These are phyloP conservation scores for Jacaranda copaia DNA, from an alignment of 257 asterid genomes.

Conservation along the genomic window DNA sequence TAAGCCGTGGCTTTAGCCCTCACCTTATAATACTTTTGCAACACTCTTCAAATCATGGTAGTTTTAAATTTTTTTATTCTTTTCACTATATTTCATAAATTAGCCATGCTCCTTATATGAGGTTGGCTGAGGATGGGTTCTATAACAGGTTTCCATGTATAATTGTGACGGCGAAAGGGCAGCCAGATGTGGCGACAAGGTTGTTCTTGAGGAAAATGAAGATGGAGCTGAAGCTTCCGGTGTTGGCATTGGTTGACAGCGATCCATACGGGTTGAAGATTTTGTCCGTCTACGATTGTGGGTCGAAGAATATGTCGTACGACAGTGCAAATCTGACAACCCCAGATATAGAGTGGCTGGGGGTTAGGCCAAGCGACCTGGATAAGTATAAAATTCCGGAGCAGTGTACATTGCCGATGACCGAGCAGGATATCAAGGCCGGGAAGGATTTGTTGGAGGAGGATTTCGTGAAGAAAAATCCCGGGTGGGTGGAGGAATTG, in stretches of 20 bases:
- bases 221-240: slow-evolving; percentile 84
- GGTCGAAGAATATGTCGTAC: slow-evolving; percentile 93
- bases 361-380: slow-evolving; percentile 83
- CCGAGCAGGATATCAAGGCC: slow-evolving; percentile 85
- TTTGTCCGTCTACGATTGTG: slow-evolving; percentile 81
- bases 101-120: slow-evolving; percentile 86
- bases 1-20: too few relatives aligned
- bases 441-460: slow-evolving; percentile 91
- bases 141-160: slow-evolving; percentile 86
- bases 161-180: slow-evolving; percentile 87
- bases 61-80: too few relatives aligned
- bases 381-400: slow-evolving; percentile 88
- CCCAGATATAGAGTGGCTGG: slow-evolving; percentile 93
- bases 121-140: slow-evolving; percentile 83
- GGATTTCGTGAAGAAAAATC: slow-evolving; percentile 96
- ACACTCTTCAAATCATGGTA: too few relatives aligned
- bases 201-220: slow-evolving; percentile 84
- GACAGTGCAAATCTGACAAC: slow-evolving; percentile 86
- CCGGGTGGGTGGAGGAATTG: slow-evolving; percentile 94
- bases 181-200: slow-evolving; percentile 85
- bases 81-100: too few relatives aligned
- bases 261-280: slow-evolving; percentile 90
- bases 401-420: slow-evolving; percentile 90
- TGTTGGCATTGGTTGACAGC: slow-evolving; percentile 83
- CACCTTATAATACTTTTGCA: too few relatives aligned